These are phyloP conservation scores for Candida qinlingensis DNA, from an alignment of 805 yeast genomes.

Conservation along the genomic window DNA sequence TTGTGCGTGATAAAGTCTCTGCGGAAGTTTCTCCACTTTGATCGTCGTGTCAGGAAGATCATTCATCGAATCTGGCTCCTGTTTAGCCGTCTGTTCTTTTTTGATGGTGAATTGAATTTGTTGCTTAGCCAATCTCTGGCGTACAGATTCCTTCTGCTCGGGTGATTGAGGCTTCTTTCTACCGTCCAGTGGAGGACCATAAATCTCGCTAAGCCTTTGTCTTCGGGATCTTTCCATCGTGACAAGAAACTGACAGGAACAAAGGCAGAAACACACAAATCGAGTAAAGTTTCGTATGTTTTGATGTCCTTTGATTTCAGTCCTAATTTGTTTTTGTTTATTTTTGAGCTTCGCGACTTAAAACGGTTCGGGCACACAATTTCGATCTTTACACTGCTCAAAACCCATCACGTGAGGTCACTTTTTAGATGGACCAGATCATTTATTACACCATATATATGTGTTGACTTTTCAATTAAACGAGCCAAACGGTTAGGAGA, in stretches of 20 bases:
- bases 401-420: too few species aligned
- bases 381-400: too few species aligned
- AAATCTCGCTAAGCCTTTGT: constrained; percentile 24
- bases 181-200: constrained; percentile 16
- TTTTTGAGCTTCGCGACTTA: too few species aligned
- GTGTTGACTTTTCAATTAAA: too few species aligned
- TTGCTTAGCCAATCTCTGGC: constrained; percentile 15
- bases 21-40: constrained; percentile 5
- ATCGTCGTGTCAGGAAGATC: constrained; percentile 4
- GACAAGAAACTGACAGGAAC: neutral
- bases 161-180: constrained; percentile 4
- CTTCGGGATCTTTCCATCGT: constrained; percentile 27
- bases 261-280: too few species aligned
- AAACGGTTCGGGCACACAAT: too few species aligned
- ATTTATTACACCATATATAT: too few species aligned
- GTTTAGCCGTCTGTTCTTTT: neutral
- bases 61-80: neutral
- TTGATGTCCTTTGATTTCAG: neutral
- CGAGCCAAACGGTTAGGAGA: too few species aligned
- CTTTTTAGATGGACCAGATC: too few species aligned
- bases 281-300: too few species aligned
- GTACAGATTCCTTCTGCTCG: constrained; percentile 8
- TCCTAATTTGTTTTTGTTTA: too few species aligned
- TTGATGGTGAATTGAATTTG: constrained; percentile 9
- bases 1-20: constrained; percentile 3